Percentiles rank a stretch among this genome's conserved stretches.
phyloP scores from a whole-genome alignment of 192 early-diverging fungal species.

The Entomortierella parvispora region DNA sequence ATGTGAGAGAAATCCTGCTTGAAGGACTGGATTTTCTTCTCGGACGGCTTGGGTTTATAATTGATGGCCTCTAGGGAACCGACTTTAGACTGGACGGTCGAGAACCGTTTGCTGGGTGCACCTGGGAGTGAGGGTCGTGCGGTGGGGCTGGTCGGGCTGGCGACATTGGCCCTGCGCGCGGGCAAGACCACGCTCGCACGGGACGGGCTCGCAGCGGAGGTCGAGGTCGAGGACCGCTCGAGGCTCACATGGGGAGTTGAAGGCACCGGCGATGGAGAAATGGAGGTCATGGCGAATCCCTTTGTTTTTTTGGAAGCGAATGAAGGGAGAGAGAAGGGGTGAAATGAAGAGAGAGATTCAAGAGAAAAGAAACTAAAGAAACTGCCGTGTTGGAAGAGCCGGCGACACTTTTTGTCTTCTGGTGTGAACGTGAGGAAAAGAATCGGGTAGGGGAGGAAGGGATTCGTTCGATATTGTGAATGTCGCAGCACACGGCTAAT shows the following conservation, averaged over 20 bases:
- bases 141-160: neutral
- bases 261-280: constrained; percentile 19
- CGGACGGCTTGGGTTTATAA: constrained; percentile 47
- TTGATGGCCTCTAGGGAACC: constrained; percentile 53
- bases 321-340: neutral
- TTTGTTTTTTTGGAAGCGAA: neutral
- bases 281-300: constrained; percentile 13
- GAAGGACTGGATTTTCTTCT: constrained; percentile 52
- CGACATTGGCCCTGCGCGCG: neutral
- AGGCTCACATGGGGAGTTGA: constrained; percentile 23
- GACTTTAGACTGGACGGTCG: constrained; percentile 50
- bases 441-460: neutral
- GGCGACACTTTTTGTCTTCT: too few relatives aligned
- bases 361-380: too few relatives aligned
- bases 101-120: constrained; percentile 26
- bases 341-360: neutral
- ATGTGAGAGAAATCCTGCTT: constrained; percentile 49
- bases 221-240: neutral
- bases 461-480: too few relatives aligned
- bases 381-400: too few relatives aligned
- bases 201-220: neutral
- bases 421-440: neutral
- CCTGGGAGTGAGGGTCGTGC: neutral
- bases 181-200: neutral
- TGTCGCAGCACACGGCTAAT: too few relatives aligned